phyloP scores from a whole-genome alignment of 495 filamentous ascomycete species.

The Trichoderma gamsii region DNA sequence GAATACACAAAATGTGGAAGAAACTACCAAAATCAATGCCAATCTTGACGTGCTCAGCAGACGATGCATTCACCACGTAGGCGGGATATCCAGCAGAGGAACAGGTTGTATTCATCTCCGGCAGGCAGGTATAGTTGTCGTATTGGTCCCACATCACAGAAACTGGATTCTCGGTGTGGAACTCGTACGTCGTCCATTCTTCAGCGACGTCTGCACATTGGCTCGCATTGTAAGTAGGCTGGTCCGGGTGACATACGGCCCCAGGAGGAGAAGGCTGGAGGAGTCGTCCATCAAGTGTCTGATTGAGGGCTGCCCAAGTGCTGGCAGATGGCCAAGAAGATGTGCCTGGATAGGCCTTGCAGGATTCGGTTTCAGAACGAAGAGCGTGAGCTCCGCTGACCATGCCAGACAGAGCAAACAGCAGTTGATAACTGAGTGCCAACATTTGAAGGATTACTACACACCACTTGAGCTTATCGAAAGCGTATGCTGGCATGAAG shows the following conservation, averaged over 20 bases:
- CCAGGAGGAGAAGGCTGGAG: conserved; percentile 47
- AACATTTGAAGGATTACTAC: background rate
- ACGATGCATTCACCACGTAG: conserved; percentile 43
- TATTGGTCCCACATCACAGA: conserved; percentile 38
- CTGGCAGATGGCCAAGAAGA: conserved; percentile 30
- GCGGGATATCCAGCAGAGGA: conserved; percentile 42
- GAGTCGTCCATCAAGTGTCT: conserved; percentile 42
- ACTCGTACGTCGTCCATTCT: conserved; percentile 32
- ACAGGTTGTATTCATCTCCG: conserved; percentile 29
- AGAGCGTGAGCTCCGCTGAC: background rate
- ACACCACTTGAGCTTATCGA: background rate
- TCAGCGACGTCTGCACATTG: conserved; percentile 29
- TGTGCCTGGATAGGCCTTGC: conserved; percentile 31
- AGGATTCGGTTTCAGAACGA: conserved; percentile 16
- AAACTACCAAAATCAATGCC: conserved; percentile 37
- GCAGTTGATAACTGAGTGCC: background rate
- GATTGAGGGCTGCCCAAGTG: conserved; percentile 30
- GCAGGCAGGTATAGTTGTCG: conserved; percentile 42
- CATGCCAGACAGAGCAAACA: background rate
- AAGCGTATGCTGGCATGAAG: background rate
- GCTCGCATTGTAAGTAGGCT: conserved; percentile 29
- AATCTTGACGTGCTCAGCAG: conserved; percentile 34
- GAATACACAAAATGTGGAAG: background rate
- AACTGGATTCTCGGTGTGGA: conserved; percentile 34
- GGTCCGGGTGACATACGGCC: conserved; percentile 47